Evolutionary conservation across 441 rosid genomes (phyloP), one percentile per base, ranked within the genome.

Genomic region (Jatropha multifida): DNA sequence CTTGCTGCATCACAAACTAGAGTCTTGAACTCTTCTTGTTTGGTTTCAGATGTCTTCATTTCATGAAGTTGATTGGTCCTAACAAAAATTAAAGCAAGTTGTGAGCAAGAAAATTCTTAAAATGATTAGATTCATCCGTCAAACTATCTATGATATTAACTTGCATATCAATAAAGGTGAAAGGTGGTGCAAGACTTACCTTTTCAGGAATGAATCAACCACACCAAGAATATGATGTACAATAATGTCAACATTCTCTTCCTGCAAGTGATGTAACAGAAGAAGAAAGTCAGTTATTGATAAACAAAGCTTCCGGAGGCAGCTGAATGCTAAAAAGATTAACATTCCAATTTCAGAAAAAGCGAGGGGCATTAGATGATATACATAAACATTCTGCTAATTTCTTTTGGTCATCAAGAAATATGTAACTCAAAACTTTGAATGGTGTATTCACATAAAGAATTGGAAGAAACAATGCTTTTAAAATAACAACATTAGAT

Each of bases 191-290:
- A 17, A 52, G 48, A 26, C 20, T 18, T 86, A 90, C 99, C 93
- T 90, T 80, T 64, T 85, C 60, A 81, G 54, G 55, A 88, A 89
- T 23, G 96, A 88, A 59, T 90, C 94, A 56, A 89, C 78, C 58
- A 87, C 84, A 20, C 98, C 98, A 54, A 76, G 81, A 52, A 93
- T 77, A 83, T 95, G 98, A 79, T 91, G 94, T 61, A 82, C 78
- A 66, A 95, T 74, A 27, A 92, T 79, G 61, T 84, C 88, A 68
- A 93, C 97, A 85, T 95, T 90, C 82, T 93, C 93, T 68, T 89
- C 98, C 98, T 91, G 81, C 27, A 72, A 63, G 48, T 7, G 46
- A 10, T 56, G 26, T 40, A 37, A 55, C 1, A 44, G 51, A 72
- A 14, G 27, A 76, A 67, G 8, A 38, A 60, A 64, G 44, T 69